Base-by-base conservation (phyloP, 805 yeast species). In the Sugiyamaella marilandica region DNA sequence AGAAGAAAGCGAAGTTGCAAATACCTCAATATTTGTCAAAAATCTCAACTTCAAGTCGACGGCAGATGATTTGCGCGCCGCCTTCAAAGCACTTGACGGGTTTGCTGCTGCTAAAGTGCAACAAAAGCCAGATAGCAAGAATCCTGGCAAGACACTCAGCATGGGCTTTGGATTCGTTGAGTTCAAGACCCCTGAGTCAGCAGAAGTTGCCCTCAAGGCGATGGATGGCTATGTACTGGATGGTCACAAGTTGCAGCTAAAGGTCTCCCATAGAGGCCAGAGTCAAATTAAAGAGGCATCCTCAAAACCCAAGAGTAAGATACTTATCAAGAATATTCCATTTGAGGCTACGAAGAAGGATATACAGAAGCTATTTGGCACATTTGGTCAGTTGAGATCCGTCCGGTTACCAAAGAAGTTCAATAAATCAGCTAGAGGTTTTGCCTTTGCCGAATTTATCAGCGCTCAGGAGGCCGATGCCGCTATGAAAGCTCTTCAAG, bases 111-210 rank as follows among this genome's bases (percentile, higher is more conserved):
- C 95, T 1, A 82, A 83, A 21, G 85, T 94, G 51, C 88, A 88
- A 65, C 85, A 85, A 26, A 92, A 91, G 66, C 91, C 96, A 1
- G 95, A 92, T 70, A 81, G 95, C 35, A 87, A 83, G 69, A 78
- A 81, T 55, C 65, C 78, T 1, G 85, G 83, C 10, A 79, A 79
- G 53, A 71, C 75, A n/a, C 76, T 83, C 55, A 89, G 97, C 62
- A 94, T 94, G 99, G 99, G 99, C 18, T 94, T 90, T 64, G 99
- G 99, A 1, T 94, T 94, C 71, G 97, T 81, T 11, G 99, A 94
- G 70, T 94, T 89, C 70, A 81, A 74, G 60, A 80, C 91, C 1
- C 81, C 80, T 59, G 87, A 82, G 37, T 82, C 85, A 62, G 99
- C 99, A 0, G 75, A 80, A 39, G 75, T 78, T 10, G 98, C 96